A percentile compares a stretch with the other conserved stretches of the same genome.
phyloP scores from a whole-genome alignment of 73 alveolate genomes.

The Paramecium primaurelia region DNA sequence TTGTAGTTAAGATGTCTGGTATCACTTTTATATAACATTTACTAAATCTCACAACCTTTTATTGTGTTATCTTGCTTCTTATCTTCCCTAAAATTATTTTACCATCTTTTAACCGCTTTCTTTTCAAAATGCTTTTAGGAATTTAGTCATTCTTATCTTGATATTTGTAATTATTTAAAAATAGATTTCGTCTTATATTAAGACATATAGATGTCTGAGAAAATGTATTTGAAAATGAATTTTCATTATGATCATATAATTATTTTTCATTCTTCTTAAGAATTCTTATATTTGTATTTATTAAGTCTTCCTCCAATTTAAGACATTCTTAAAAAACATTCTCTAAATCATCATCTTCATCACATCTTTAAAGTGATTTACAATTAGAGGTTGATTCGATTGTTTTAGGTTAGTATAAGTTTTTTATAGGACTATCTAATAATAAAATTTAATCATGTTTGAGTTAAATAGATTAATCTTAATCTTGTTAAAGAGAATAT shows the following conservation, averaged over 20 bases:
- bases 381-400: neutral
- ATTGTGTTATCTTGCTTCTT: neutral
- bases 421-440: neutral
- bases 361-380: neutral
- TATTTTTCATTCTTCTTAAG: neutral
- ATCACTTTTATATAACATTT: neutral
- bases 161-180: neutral
- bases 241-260: neutral
- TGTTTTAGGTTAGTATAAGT: neutral
- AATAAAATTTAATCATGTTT: neutral
- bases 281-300: neutral
- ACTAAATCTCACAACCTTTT: neutral
- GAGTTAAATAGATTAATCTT: neutral
- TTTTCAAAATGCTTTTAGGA: neutral
- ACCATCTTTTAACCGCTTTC: neutral
- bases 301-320: neutral
- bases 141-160: neutral
- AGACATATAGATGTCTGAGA: neutral
- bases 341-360: neutral
- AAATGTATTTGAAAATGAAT: neutral
- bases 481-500: neutral
- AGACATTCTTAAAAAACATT: neutral
- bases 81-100: neutral
- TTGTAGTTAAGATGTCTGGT: neutral
- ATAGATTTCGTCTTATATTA: neutral